These are phyloP conservation scores for Termitomyces sp. DNA, from an alignment of 768 basidiomycete genomes.

Conservation along the genomic window DNA sequence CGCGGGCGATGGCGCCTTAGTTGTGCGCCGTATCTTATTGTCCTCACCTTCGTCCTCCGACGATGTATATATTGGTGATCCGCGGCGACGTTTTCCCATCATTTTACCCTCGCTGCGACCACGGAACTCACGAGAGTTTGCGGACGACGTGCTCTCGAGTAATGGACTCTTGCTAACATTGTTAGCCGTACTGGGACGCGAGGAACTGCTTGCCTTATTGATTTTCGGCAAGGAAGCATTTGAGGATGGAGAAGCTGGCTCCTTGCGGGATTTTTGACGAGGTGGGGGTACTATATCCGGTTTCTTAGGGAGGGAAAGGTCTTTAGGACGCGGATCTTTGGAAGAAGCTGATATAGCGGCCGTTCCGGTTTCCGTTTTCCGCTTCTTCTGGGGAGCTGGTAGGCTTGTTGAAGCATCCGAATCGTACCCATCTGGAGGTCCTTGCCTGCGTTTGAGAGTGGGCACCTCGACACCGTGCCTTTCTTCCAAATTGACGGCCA, in stretches of 20 bases:
- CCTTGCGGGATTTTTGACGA: slow-evolving; percentile 33
- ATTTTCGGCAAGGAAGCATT: slow-evolving; percentile 14
- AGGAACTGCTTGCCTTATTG: slow-evolving; percentile 10
- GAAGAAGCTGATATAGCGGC: slow-evolving; percentile 11
- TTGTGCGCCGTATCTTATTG: slow-evolving; percentile 13
- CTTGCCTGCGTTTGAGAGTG: slow-evolving; percentile 36
- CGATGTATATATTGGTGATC: slow-evolving; percentile 60
- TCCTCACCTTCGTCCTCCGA: slow-evolving; percentile 55
- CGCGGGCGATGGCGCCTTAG: slow-evolving; percentile 15
- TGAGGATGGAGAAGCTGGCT: slow-evolving; percentile 23
- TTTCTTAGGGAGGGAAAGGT: slow-evolving; percentile 31
- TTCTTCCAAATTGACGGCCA: slow-evolving; percentile 4
- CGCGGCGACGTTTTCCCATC: slow-evolving; percentile 38
- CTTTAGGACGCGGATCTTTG: slow-evolving; percentile 15
- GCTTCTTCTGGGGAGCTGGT: slow-evolving; percentile 29
- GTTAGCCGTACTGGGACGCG: neutral
- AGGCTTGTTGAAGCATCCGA: slow-evolving; percentile 16
- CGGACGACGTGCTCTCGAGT: slow-evolving; percentile 14
- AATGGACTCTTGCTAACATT: slow-evolving; percentile 9
- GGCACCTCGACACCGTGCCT: slow-evolving; percentile 13
- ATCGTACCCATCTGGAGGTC: slow-evolving; percentile 23
- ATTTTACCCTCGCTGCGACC: slow-evolving; percentile 14
- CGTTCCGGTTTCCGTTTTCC: slow-evolving; percentile 31
- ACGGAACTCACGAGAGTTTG: slow-evolving; percentile 10
- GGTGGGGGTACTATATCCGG: slow-evolving; percentile 19